Base-by-base conservation (phyloP, 345 rosid species). In the Garcia nutans region DNA sequence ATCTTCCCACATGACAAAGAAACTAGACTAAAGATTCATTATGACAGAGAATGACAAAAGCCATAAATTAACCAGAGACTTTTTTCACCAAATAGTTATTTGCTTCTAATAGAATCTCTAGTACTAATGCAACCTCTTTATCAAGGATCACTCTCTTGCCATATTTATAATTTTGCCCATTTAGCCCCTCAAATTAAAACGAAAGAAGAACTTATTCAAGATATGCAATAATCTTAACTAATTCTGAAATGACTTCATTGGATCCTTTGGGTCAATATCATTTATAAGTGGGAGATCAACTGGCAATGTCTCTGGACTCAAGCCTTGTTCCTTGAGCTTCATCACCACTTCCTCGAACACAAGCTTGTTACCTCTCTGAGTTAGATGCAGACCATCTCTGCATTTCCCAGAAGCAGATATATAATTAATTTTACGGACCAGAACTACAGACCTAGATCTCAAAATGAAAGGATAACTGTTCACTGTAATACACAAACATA, bases 341-440 rank as follows among this genome's bases (percentile, higher is more conserved):
- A 22, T 64, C 28, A 89, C 78, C 73, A 92, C 90, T 81, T 92
- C 97, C 82, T 92, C 88, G 33, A 86, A 94, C 68, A 91, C 92
- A 12, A 92, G 22, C 84, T 77, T 88, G 81, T 90, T 92, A 10
- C 98, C 97, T 0, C 52, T 64, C 75, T 37, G 74, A 28, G 85
- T 79, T 41, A 94, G 84, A 81, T 94, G 98, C 82, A 94, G 83
- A 13, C 97, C 97, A 75, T 94, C 98, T 1, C 97, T 94, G 86
- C 85, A 84, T 45, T 64, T 37, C 54, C 49, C 73, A 22, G 49
- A 19, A 61, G 19, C 6, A 37, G 41, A 37, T 37, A 37, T 0
- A 2, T 33, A 33, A 31, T 31, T 31, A 13, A 76, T 37, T 26
- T 28, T 15, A 74, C 59, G 6, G 6, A 28, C 28, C 33, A 23